phyloP scores from a whole-genome alignment of 345 rosid genomes.

The Eucalyptus lansdowneana region DNA sequence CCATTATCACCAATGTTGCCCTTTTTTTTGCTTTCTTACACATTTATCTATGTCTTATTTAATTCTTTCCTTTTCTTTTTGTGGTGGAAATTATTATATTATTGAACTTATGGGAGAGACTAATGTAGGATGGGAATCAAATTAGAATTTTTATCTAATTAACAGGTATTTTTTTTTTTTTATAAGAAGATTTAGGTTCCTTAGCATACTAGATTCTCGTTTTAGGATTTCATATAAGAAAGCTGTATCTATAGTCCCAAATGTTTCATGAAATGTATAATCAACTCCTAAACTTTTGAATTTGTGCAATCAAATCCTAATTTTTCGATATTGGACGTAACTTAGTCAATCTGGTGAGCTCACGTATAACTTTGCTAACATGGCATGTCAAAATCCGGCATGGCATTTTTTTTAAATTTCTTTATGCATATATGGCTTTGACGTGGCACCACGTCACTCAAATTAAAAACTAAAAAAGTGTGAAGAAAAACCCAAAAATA shows the following conservation, averaged over 20 bases:
- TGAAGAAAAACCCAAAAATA: too few species aligned
- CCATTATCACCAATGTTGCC: neutral
- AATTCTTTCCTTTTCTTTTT: neutral
- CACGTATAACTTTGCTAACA: too few species aligned
- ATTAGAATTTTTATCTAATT: neutral
- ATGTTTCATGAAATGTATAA: too few species aligned
- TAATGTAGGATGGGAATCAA: neutral
- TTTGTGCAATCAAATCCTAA: neutral
- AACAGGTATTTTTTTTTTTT: neutral
- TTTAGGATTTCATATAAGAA: neutral
- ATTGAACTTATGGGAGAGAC: neutral
- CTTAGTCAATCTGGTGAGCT: neutral
- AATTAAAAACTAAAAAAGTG: fast-evolving
- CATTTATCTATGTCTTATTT: neutral
- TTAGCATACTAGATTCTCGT: neutral
- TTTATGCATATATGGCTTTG: too few species aligned
- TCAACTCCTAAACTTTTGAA: neutral
- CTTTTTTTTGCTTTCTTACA: neutral
- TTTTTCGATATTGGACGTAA: neutral
- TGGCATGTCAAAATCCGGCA: neutral
- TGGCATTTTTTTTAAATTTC: neutral
- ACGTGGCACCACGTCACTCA: too few species aligned
- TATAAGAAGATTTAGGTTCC: neutral
- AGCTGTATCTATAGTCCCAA: neutral
- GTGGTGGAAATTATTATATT: neutral